Percentiles rank a stretch among this genome's conserved stretches.
phyloP scores from a whole-genome alignment of 2,329 filamentous ascomycete species.

The Setomelanomma holmii region DNA sequence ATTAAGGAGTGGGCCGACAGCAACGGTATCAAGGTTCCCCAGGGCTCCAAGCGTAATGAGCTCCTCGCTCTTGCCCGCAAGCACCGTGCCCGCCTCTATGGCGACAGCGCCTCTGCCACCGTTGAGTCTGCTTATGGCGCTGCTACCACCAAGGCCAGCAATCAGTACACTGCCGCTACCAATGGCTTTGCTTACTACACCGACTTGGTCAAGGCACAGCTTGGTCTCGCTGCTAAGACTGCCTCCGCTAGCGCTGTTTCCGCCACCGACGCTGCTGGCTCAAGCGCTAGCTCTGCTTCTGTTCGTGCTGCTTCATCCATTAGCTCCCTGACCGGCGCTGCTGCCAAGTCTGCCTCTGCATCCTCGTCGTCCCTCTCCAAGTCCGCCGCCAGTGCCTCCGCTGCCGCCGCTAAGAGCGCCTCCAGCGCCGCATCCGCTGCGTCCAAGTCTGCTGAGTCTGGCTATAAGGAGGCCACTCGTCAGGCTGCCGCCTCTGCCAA shows the following conservation, averaged over 20 bases:
- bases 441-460: slow-evolving; percentile 44
- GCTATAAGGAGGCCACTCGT: slow-evolving; percentile 26
- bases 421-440: slow-evolving; percentile 42
- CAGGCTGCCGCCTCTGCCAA: slow-evolving; percentile 38
- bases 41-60: slow-evolving; percentile 90
- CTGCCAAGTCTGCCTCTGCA: slow-evolving; percentile 39
- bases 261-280: slow-evolving; percentile 28
- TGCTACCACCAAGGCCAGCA: slow-evolving; percentile 66
- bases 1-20: slow-evolving; percentile 94
- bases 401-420: slow-evolving; percentile 39
- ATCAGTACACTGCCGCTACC: slow-evolving; percentile 78
- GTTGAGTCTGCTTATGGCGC: slow-evolving; percentile 53
- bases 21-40: slow-evolving; percentile 87
- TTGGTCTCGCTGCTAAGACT: slow-evolving; percentile 57
- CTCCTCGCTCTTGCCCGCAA: slow-evolving; percentile 88
- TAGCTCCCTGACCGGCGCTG: slow-evolving; percentile 28
- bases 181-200: slow-evolving; percentile 45
- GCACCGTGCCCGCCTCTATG: slow-evolving; percentile 75
- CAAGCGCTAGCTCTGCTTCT: slow-evolving; percentile 40
- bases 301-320: slow-evolving; percentile 33
- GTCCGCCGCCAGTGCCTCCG: slow-evolving; percentile 41
- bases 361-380: slow-evolving; percentile 44
- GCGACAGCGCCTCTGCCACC: slow-evolving; percentile 63
- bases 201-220: slow-evolving; percentile 54
- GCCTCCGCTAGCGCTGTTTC: slow-evolving; percentile 39